phyloP scores from a whole-genome alignment of 2,329 filamentous ascomycete species.

The Penicillium corylophilum region DNA sequence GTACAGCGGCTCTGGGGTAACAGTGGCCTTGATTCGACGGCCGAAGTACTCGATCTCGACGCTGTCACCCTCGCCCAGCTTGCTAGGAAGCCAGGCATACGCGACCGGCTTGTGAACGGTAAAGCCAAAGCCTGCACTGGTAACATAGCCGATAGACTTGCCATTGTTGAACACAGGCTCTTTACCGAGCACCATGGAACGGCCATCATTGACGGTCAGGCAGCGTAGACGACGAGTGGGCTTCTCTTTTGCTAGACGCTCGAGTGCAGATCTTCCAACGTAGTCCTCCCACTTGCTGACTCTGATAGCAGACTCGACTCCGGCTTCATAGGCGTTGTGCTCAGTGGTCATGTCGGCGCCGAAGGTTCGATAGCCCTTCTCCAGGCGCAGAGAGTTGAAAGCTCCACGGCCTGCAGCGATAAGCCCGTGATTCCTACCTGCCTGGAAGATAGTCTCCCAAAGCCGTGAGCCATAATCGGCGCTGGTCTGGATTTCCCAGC shows the following conservation, averaged over 20 bases:
- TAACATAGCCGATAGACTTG: conserved; percentile 56
- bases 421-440: conserved; percentile 56
- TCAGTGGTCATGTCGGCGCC: conserved; percentile 62
- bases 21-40: conserved; percentile 53
- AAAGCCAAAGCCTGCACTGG: conserved; percentile 61
- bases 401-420: conserved; percentile 59
- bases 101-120: conserved; percentile 59
- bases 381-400: conserved; percentile 59
- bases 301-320: conserved; percentile 53
- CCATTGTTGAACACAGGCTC: conserved; percentile 58
- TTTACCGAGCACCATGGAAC: conserved; percentile 60
- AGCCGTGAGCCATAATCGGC: conserved; percentile 59
- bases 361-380: conserved; percentile 59
- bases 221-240: conserved; percentile 44
- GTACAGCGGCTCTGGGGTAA: conserved; percentile 52
- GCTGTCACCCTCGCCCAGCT: conserved; percentile 47
- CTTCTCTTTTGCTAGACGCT: conserved; percentile 41
- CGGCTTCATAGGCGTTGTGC: conserved; percentile 61
- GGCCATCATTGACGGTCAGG: conserved; percentile 56
- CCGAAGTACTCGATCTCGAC: conserved; percentile 66
- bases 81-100: conserved; percentile 57
- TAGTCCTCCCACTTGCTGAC: conserved; percentile 39
- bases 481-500: conserved; percentile 63
- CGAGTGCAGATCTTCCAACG: conserved; percentile 53
- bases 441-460: conserved; percentile 59